phyloP scores from a whole-genome alignment of 2,329 filamentous ascomycete species.

The Colletotrichum sp. region DNA sequence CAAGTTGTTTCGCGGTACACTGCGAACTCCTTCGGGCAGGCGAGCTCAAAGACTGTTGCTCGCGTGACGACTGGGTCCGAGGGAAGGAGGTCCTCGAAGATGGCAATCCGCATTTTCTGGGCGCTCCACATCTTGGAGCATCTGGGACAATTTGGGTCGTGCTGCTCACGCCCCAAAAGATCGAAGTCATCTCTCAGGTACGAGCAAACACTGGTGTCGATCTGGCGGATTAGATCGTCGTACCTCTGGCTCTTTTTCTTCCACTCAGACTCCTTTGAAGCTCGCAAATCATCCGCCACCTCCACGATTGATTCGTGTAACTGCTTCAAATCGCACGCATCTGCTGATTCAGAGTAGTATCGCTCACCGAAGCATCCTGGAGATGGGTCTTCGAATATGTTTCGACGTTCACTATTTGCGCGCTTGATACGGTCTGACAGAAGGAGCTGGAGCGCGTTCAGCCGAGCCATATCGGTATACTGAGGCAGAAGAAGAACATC shows the following conservation, averaged over 20 bases:
- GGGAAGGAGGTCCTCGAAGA: slow-evolving; percentile 46
- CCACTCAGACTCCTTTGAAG: slow-evolving; percentile 38
- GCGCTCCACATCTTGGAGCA: slow-evolving; percentile 36
- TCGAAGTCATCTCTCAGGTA: slow-evolving; percentile 28
- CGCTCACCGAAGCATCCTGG: slow-evolving; percentile 31
- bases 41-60: slow-evolving; percentile 45
- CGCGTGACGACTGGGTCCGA: slow-evolving; percentile 30
- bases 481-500: slow-evolving; percentile 59
- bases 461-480: slow-evolving; percentile 50
- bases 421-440: slow-evolving; percentile 39
- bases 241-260: slow-evolving; percentile 30
- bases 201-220: slow-evolving; percentile 34
- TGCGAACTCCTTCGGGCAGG: slow-evolving; percentile 35
- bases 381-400: slow-evolving; percentile 51
- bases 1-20: slow-evolving; percentile 47
- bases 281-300: slow-evolving; percentile 18
- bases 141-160: slow-evolving; percentile 34
- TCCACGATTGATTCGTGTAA: slow-evolving; percentile 29
- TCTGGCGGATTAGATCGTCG: slow-evolving; percentile 31
- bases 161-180: slow-evolving; percentile 15
- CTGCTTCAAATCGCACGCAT: slow-evolving; percentile 9
- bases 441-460: slow-evolving; percentile 41
- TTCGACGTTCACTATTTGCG: slow-evolving; percentile 26
- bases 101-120: slow-evolving; percentile 36
- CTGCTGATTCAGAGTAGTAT: slow-evolving; percentile 27